These are phyloP conservation scores for Cyclanthera cordifolia DNA, from an alignment of 306 rosid species.

Conservation along the genomic window DNA sequence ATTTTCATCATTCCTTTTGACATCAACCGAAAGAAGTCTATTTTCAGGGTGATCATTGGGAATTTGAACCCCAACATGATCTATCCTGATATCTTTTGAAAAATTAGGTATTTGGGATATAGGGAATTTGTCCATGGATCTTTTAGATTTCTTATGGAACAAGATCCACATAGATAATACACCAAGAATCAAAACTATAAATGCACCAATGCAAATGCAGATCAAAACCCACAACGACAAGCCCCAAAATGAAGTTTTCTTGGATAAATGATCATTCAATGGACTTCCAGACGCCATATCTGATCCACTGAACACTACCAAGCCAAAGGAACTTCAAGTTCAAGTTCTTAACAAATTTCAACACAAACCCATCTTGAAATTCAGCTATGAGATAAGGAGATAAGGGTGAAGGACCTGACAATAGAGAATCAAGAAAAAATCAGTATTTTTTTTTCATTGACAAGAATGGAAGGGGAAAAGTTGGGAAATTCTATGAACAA, in stretches of 20 bases:
- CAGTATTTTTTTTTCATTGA: background rate
- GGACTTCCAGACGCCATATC: constrained; percentile 43
- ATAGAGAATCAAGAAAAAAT: background rate
- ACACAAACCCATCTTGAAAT: constrained; percentile 22
- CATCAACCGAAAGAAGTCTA: constrained; percentile 31
- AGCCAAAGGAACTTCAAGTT: constrained; percentile 15
- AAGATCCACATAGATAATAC: constrained; percentile 61
- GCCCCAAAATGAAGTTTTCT: constrained; percentile 58
- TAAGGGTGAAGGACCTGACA: constrained; percentile 29
- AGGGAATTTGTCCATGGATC: constrained; percentile 43
- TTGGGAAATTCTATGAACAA: background rate
- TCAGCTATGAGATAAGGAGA: constrained; percentile 7
- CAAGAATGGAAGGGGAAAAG: background rate
- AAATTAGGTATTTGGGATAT: constrained; percentile 61
- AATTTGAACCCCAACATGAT: constrained; percentile 54
- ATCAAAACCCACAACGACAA: constrained; percentile 74
- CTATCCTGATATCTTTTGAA: constrained; percentile 71
- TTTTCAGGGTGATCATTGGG: constrained; percentile 40
- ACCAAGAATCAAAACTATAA: constrained; percentile 65
- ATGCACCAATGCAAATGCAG: constrained; percentile 66
- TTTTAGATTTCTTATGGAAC: constrained; percentile 61
- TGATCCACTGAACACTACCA: constrained; percentile 20
- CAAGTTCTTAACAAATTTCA: constrained; percentile 17
- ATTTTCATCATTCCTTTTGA: constrained; percentile 42
- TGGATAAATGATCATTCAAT: constrained; percentile 53